Conservation (phyloP, 768 basidiomycete species). For the Kondoa malvinella region DNA sequence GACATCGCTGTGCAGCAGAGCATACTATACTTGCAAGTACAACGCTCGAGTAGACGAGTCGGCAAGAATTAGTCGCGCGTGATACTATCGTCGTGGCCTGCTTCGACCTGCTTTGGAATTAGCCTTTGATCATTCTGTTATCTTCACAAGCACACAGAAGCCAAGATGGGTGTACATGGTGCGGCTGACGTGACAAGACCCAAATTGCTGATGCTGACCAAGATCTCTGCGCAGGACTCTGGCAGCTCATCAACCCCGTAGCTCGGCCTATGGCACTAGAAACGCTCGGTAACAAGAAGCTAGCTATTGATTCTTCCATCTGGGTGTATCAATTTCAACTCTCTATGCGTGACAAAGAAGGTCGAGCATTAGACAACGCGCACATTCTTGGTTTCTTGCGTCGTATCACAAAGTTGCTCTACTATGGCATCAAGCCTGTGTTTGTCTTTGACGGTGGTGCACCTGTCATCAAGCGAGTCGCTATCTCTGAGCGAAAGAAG, state of each 20-base stretch:
- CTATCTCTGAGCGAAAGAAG: conserved; percentile 76
- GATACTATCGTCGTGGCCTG: too few relatives aligned
- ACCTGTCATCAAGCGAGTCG: conserved; percentile 68
- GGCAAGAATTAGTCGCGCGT: too few relatives aligned
- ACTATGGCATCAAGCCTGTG: conserved; percentile 94
- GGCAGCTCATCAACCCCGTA: not conserved
- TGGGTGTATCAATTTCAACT: conserved; percentile 99
- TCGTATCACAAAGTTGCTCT: conserved; percentile 80
- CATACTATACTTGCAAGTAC: too few relatives aligned
- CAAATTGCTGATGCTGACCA: not conserved
- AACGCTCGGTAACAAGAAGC: conserved; percentile 56
- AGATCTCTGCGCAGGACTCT: not conserved
- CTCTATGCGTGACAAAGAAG: conserved; percentile 85
- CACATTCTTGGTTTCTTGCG: conserved; percentile 74
- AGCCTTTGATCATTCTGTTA: too few relatives aligned
- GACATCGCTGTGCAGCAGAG: too few relatives aligned
- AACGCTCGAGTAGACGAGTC: too few relatives aligned
- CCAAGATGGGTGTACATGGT: not conserved
- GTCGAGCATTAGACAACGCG: conserved; percentile 71
- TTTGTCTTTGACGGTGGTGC: conserved; percentile 99
- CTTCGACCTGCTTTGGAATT: too few relatives aligned
- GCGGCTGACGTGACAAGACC: not conserved
- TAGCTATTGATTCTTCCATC: conserved; percentile 97
- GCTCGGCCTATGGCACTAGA: conserved; percentile 17
- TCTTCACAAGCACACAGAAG: too few relatives aligned